Evolutionary conservation across 805 yeast species (phyloP).

Genomic region (Danielia oregonensis): DNA sequence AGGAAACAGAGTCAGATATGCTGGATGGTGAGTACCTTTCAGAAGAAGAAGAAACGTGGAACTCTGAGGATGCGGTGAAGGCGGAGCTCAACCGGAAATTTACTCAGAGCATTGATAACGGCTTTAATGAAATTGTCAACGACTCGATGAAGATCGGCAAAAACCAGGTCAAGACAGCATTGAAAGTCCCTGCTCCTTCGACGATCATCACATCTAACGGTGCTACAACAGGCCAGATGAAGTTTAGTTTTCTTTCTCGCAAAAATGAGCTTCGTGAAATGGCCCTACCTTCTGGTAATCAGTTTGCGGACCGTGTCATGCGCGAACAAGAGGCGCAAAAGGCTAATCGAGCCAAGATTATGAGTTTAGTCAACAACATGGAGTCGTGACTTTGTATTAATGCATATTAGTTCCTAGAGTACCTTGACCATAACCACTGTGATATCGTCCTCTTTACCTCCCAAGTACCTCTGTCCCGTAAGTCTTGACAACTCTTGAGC

Average conservation of each 20-base stretch:
- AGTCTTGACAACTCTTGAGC: conserved; percentile 69
- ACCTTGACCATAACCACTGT: conserved; percentile 76
- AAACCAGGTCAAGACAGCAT: conserved; percentile 1
- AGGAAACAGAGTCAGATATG: conserved; percentile 4
- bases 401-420: conserved; percentile 4
- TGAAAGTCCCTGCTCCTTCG: conserved; percentile 25
- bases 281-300: conserved; percentile 49
- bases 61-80: conserved; percentile 1
- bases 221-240: conserved; percentile 20
- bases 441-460: conserved; percentile 96
- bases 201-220: conserved; percentile 3
- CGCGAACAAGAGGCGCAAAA: conserved; percentile 48
- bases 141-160: background rate
- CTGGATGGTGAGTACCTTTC: background rate
- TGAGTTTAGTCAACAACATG: conserved; percentile 49
- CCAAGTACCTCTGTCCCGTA: conserved; percentile 67
- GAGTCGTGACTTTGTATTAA: conserved; percentile 4
- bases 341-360: conserved; percentile 54
- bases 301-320: conserved; percentile 50
- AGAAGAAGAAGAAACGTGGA: conserved; percentile 9
- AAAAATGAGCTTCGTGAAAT: conserved; percentile 49
- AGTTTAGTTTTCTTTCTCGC: conserved; percentile 54
- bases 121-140: conserved; percentile 42
- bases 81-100: conserved; percentile 24
- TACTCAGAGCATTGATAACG: conserved; percentile 50